Percentiles rank a stretch among this genome's conserved stretches.
phyloP scores from a whole-genome alignment of 179 eudicot genomes.

The Beta lomatogona region DNA sequence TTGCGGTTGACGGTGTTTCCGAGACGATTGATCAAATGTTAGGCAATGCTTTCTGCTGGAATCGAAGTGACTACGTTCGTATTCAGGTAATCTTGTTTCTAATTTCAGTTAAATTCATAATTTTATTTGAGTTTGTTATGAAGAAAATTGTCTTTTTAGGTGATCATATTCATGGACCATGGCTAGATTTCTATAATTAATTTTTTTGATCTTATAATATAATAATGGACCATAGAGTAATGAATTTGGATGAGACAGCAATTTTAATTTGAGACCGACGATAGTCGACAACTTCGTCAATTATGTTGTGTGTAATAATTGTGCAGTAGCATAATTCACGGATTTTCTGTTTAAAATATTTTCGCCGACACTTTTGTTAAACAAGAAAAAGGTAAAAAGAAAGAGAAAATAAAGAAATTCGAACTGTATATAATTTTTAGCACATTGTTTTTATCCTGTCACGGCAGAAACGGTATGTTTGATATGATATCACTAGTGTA shows the following conservation, averaged over 20 bases:
- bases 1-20: constrained; percentile 82
- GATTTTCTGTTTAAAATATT: constrained; percentile 22
- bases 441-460: constrained; percentile 6
- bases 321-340: constrained; percentile 29
- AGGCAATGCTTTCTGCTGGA: constrained; percentile 84
- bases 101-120: not conserved
- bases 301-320: constrained; percentile 19
- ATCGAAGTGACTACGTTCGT: constrained; percentile 70
- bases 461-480: not conserved
- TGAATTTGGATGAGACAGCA: constrained; percentile 20
- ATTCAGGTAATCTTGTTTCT: constrained; percentile 64
- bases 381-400: not conserved
- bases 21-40: constrained; percentile 89
- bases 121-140: not conserved
- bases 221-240: constrained; percentile 3
- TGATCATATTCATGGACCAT: too few relatives aligned
- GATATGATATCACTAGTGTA: too few relatives aligned
- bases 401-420: not conserved
- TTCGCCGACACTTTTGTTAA: constrained; percentile 35
- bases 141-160: not conserved
- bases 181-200: not conserved
- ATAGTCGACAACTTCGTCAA: constrained; percentile 21
- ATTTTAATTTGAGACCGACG: constrained; percentile 18
- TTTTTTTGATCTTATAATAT: not conserved
- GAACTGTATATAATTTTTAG: not conserved